These are phyloP conservation scores for Litchi chinensis DNA, from an alignment of 345 rosid genomes.

Conservation along the genomic window DNA sequence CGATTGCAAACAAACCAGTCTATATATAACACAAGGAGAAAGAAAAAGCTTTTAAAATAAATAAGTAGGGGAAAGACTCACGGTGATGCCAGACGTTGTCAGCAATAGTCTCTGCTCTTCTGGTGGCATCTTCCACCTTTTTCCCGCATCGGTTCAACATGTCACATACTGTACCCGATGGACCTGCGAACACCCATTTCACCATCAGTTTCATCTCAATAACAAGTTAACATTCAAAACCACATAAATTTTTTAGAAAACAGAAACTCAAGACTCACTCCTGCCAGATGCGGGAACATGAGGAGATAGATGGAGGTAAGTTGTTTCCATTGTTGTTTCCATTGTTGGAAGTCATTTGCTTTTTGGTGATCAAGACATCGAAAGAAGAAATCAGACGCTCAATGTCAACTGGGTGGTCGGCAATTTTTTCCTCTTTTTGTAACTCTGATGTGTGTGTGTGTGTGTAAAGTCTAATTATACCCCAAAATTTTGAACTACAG, in stretches of 20 bases:
- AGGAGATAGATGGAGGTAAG: conserved; percentile 41
- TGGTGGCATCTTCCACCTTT: conserved; percentile 55
- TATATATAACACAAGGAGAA: neutral
- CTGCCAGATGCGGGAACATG: conserved; percentile 30
- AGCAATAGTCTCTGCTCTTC: conserved; percentile 60
- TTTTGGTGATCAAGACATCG: conserved; percentile 15
- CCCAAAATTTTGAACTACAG: neutral
- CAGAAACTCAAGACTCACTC: conserved; percentile 32
- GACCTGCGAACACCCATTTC: conserved; percentile 39
- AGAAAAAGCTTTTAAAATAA: neutral
- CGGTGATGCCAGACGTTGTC: conserved; percentile 66
- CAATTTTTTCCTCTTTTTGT: neutral
- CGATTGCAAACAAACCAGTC: neutral
- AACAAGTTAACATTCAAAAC: neutral
- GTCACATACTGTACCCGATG: conserved; percentile 47
- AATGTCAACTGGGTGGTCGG: conserved; percentile 3
- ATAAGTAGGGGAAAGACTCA: conserved; percentile 17
- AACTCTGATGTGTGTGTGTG: no score
- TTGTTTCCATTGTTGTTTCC: conserved; percentile 21
- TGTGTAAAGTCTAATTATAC: no score
- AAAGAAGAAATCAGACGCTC: neutral
- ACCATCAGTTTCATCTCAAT: neutral
- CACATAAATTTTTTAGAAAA: neutral
- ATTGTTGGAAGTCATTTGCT: conserved; percentile 4
- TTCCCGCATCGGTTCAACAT: conserved; percentile 64